phyloP scores from a whole-genome alignment of 257 asterid species.

The Jaltomata sinuosa region DNA sequence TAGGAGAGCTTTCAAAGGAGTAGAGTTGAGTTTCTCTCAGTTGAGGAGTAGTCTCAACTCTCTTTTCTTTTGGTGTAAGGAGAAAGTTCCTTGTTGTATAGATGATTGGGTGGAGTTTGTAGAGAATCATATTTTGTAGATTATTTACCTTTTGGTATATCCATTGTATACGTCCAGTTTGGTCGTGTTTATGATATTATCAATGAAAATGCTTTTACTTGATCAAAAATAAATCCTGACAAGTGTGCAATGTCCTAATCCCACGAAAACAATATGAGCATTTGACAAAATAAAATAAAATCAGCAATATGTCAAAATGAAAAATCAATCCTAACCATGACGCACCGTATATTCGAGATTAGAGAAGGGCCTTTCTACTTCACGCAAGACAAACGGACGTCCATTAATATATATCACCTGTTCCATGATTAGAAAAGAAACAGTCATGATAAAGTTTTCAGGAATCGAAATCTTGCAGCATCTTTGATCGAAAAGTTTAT shows the following conservation, averaged over 20 bases:
- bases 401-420: constrained; percentile 91
- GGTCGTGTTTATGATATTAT: not conserved
- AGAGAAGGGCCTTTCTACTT: constrained; percentile 92
- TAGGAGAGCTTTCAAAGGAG: not conserved
- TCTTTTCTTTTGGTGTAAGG: not conserved
- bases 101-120: not conserved
- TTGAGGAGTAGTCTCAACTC: not conserved
- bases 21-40: not conserved
- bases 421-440: constrained; percentile 11
- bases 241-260: not conserved
- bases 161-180: not conserved
- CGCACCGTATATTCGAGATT: constrained; percentile 97
- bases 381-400: constrained; percentile 98
- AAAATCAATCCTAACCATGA: constrained; percentile 1
- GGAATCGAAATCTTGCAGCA: not conserved
- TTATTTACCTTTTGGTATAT: not conserved
- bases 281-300: not conserved
- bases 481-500: not conserved
- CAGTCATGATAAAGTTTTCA: not conserved
- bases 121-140: not conserved
- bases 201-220: not conserved
- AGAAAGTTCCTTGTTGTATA: not conserved
- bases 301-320: not conserved
- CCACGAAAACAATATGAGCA: not conserved
- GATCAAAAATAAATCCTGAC: not conserved